phyloP scores from a whole-genome alignment of 2,329 filamentous ascomycete genomes.

The Aureobasidium mangrovei region DNA sequence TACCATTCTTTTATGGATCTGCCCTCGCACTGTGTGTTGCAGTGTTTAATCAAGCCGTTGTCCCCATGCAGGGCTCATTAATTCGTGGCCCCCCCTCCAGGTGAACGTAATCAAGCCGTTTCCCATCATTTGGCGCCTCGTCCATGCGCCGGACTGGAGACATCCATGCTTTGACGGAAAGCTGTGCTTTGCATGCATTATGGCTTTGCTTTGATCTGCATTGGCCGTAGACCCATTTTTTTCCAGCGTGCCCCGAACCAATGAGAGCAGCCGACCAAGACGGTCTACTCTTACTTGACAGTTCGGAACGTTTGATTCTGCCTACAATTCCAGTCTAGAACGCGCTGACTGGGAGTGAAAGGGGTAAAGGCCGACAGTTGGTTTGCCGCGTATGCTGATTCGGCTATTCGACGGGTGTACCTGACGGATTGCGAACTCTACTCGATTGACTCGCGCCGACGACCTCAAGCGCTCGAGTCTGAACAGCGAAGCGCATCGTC shows the following conservation, averaged over 20 bases:
- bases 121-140: conserved; percentile 12
- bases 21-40: neutral
- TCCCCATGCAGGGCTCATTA: conserved; percentile 9
- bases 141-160: conserved; percentile 9
- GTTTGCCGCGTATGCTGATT: conserved; percentile 9
- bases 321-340: conserved; percentile 8
- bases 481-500: neutral
- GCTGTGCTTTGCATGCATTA: conserved; percentile 7
- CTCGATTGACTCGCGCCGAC: neutral
- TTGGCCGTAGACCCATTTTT: conserved; percentile 8
- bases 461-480: conserved; percentile 1
- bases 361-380: conserved; percentile 4
- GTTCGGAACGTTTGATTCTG: conserved; percentile 3
- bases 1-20: conserved; percentile 12
- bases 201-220: neutral
- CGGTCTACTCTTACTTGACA: neutral
- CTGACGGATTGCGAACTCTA: neutral
- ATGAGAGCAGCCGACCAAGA: neutral
- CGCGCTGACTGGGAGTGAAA: neutral
- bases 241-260: neutral
- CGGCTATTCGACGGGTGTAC: conserved; percentile 1
- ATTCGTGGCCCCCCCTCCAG: conserved; percentile 6
- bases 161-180: conserved; percentile 10
- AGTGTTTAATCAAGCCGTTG: conserved; percentile 12
- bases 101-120: conserved; percentile 14